These are phyloP conservation scores for Coemansia sp. DNA, from an alignment of 192 early-diverging fungal species.

Conservation along the genomic window DNA sequence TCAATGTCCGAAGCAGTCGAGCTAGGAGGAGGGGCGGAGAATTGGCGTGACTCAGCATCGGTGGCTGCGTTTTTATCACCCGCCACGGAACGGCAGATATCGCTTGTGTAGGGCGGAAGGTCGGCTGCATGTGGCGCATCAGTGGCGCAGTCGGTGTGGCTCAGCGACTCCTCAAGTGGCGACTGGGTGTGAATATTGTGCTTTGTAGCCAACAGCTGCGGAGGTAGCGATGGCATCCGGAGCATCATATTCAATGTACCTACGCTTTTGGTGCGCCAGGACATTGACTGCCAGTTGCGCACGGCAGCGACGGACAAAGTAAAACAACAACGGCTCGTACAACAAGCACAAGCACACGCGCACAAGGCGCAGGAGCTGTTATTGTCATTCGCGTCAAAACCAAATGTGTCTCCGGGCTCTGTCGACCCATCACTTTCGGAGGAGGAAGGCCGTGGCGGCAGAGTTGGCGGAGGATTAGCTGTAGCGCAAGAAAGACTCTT, in stretches of 20 bases:
- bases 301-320: constrained; percentile 21
- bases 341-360: constrained; percentile 28
- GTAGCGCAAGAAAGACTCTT: background rate
- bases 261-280: constrained; percentile 17
- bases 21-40: background rate
- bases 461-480: background rate
- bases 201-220: background rate
- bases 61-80: constrained; percentile 4
- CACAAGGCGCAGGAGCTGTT: constrained; percentile 5
- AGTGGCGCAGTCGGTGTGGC: constrained; percentile 1
- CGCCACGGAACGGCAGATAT: background rate
- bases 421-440: background rate
- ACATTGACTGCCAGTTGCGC: constrained; percentile 20
- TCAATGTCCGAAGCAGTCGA: constrained; percentile 4
- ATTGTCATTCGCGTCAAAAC: constrained; percentile 15
- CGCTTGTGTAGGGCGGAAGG: background rate
- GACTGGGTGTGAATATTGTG: background rate
- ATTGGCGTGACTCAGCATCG: background rate
- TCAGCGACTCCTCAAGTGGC: background rate
- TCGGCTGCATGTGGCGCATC: background rate
- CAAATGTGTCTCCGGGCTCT: constrained; percentile 44
- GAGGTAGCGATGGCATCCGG: constrained; percentile 1
- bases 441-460: background rate
- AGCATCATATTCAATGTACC: background rate
- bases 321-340: constrained; percentile 33